Evolutionary conservation across 176 grass and related monocot species (phyloP).

Genomic region (Phyllostachys edulis): DNA sequence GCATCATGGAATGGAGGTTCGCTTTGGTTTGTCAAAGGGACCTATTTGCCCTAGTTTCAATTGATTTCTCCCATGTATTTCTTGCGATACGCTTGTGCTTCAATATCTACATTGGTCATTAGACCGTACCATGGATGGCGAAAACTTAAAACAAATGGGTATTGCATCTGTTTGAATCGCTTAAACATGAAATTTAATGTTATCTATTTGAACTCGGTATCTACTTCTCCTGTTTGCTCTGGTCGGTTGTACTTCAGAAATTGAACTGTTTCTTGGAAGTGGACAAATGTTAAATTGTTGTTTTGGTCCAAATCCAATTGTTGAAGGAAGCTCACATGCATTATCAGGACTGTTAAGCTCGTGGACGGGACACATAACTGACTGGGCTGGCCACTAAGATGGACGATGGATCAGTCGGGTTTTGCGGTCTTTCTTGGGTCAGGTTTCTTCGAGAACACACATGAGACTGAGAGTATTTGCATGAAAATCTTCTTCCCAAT

Average conservation of each 20-base stretch:
- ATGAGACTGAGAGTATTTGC: background rate
- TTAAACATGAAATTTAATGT: background rate
- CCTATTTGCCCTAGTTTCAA: slow-evolving; percentile 57
- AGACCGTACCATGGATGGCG: slow-evolving; percentile 15
- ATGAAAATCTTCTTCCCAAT: background rate
- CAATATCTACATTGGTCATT: background rate
- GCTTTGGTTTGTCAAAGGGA: slow-evolving; percentile 81
- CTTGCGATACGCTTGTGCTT: background rate
- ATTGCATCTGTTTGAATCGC: slow-evolving; percentile 14
- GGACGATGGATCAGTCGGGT: background rate
- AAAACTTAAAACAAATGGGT: slow-evolving; percentile 10
- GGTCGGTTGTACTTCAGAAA: background rate
- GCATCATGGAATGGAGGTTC: slow-evolving; percentile 94
- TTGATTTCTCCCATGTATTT: slow-evolving; percentile 36
- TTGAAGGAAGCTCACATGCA: background rate
- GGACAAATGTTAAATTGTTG: background rate
- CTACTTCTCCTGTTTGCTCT: background rate
- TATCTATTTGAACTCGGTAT: background rate
- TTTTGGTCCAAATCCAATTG: background rate
- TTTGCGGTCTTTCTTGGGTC: background rate
- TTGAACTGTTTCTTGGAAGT: background rate
- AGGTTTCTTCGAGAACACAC: background rate
- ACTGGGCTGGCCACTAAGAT: background rate
- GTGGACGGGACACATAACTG: background rate
- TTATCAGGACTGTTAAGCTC: background rate